These are phyloP conservation scores for Lichtheimia hyalospora DNA, from an alignment of 371 early-diverging fungal species.

Conservation along the genomic window DNA sequence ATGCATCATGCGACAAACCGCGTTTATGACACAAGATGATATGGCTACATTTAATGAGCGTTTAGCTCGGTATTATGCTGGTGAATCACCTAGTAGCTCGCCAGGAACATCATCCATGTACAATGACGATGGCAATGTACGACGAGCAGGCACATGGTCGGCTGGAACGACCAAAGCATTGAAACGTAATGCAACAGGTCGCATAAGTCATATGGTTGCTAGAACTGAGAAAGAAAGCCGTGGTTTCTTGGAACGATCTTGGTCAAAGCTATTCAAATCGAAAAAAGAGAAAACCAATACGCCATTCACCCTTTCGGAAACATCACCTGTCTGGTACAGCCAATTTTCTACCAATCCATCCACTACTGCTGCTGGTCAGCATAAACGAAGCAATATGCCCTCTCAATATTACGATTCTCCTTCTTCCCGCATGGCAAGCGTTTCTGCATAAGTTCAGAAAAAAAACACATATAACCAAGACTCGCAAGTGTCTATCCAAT, in stretches of 20 bases:
- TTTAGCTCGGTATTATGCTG: not conserved
- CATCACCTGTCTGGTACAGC: slow-evolving; percentile 17
- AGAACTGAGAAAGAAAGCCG: slow-evolving; percentile 1
- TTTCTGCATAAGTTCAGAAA: not conserved
- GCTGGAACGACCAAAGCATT: slow-evolving; percentile 1
- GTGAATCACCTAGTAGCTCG: not conserved
- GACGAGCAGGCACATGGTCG: slow-evolving; percentile 1
- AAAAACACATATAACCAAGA: too few species aligned
- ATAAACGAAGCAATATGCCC: not conserved
- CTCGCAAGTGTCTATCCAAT: too few species aligned
- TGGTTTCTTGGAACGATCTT: slow-evolving; percentile 1
- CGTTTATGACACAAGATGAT: not conserved
- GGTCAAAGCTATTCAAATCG: not conserved
- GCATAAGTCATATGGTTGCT: not conserved
- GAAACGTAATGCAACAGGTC: not conserved
- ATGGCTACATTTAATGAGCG: not conserved
- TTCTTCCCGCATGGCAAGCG: not conserved
- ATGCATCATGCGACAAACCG: not conserved
- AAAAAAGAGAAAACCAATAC: not conserved
- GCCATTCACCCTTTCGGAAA: not conserved
- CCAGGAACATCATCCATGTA: not conserved
- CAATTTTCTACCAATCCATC: slow-evolving; percentile 13
- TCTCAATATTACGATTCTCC: not conserved
- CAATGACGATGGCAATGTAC: slow-evolving; percentile 2
- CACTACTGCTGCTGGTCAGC: slow-evolving; percentile 7